Evolutionary conservation across 192 early-diverging fungal genomes (phyloP), one percentile per base, ranked within the genome.

Genomic region (Podila verticillata): DNA sequence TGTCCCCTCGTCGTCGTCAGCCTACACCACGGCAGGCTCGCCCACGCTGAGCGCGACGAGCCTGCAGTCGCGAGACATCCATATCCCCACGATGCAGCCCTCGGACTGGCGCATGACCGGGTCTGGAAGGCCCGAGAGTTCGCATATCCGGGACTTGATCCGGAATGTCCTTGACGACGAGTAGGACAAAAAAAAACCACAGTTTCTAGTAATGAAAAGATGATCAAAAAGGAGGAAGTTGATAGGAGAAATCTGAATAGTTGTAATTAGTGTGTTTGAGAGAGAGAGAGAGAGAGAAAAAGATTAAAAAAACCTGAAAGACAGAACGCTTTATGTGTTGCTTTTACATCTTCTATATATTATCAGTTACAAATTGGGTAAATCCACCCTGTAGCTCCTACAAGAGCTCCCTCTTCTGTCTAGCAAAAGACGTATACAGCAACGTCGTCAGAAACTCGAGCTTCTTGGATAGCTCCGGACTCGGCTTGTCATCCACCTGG

Each of bases 121-220:
- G 20, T 39, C 60, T 48, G 74, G 62, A 65, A 9, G 74, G 32
- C 29, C 60, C 17, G 58, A 70, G 59, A 67, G 61, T 19, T 39
- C 57, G 1, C 64, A 80, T 63, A 72, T 80, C 20, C 64, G 69
- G 1, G 65, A 80, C 15, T 24, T 80, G 51, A 80, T 80, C 56
- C 75, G 75, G 15, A 63, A 80, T 59, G 70, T 80, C 4, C 35
- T 80, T 31, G 39, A 72, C 63, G 75, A 80, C 30, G 58, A 80
- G 36, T 39, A n/a, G n/a, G n/a, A n/a, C n/a, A n/a, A n/a, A n/a
- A n/a, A n/a, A n/a, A n/a, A n/a, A n/a, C n/a, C n/a, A n/a, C n/a
- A n/a, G n/a, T n/a, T n/a, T n/a, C n/a, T n/a, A n/a, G n/a, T n/a
- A n/a, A n/a, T 62, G n/a, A 32, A 1, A 30, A 35, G 8, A 32